Evolutionary conservation across 164 flowering plant species (phyloP).

Genomic region (Stephania japonica): DNA sequence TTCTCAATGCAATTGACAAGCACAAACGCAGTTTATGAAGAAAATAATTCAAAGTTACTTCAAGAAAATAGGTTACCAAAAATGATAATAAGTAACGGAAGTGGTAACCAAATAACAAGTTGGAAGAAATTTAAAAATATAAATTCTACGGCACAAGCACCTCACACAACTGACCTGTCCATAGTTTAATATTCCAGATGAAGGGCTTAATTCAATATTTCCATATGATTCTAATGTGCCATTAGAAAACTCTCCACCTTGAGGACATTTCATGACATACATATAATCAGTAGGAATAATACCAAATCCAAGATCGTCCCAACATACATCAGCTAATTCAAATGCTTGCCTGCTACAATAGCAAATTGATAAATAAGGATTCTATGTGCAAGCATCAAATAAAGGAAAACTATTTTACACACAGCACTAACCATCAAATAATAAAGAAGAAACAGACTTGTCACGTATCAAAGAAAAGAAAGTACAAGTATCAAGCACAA

Average conservation of each 20-base stretch:
- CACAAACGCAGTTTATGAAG: too few species aligned
- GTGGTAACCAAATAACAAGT: background rate
- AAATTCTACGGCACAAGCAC: background rate
- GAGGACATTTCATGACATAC: constrained; percentile 47
- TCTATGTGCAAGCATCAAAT: background rate
- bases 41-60: too few species aligned
- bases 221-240: constrained; percentile 64
- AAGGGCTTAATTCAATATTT: constrained; percentile 67
- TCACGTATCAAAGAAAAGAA: background rate
- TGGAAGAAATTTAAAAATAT: background rate
- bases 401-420: background rate
- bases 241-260: constrained; percentile 39
- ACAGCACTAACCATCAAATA: background rate
- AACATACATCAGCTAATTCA: constrained; percentile 42
- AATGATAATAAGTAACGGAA: too few species aligned
- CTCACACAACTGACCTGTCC: constrained; percentile 52
- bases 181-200: constrained; percentile 71
- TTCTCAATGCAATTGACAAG: too few species aligned
- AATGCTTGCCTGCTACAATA: constrained; percentile 7
- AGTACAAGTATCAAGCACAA: background rate
- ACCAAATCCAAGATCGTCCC: constrained; percentile 68
- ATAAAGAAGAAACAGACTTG: background rate
- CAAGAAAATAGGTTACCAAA: too few species aligned
- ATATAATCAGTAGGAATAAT: constrained; percentile 63
- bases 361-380: background rate